Conservation (phyloP, 179 eudicot species). For the Beta corolliflora region DNA sequence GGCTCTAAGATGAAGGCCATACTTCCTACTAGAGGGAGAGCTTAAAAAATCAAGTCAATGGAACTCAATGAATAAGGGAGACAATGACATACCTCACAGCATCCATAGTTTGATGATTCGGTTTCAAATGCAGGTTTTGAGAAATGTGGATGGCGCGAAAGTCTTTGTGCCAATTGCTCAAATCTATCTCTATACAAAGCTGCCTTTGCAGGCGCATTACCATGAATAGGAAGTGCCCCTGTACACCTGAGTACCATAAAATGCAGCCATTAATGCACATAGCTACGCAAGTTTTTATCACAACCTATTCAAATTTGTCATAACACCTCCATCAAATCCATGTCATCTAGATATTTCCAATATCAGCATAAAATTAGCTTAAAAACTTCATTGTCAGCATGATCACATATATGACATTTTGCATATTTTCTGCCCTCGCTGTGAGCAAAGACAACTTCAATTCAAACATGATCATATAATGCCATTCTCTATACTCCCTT, state of each 20-base stretch:
- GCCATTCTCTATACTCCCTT: neutral
- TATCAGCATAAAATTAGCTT: neutral
- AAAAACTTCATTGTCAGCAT: neutral
- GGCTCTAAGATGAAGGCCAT: neutral
- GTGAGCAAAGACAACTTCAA: neutral
- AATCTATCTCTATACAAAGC: slow-evolving; percentile 80
- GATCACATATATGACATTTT: too few relatives aligned
- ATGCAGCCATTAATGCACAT: neutral
- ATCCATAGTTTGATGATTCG: slow-evolving; percentile 55
- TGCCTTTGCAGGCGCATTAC: slow-evolving; percentile 80
- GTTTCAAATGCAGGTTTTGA: slow-evolving; percentile 74
- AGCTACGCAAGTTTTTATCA: neutral
- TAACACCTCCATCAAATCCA: neutral
- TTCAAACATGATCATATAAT: neutral
- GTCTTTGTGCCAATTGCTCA: slow-evolving; percentile 68
- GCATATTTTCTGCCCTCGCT: neutral
- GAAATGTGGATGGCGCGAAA: slow-evolving; percentile 82
- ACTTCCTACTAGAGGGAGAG: neutral
- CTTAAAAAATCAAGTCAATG: neutral
- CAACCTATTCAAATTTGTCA: neutral
- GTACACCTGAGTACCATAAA: slow-evolving; percentile 47
- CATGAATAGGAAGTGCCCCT: slow-evolving; percentile 73
- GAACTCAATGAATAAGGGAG: neutral
- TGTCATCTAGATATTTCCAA: neutral
- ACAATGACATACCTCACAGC: slow-evolving; percentile 66